Evolutionary conservation across 192 early-diverging fungal species (phyloP), one percentile per base, ranked within the genome.

Genomic region (Coemansia sp.): DNA sequence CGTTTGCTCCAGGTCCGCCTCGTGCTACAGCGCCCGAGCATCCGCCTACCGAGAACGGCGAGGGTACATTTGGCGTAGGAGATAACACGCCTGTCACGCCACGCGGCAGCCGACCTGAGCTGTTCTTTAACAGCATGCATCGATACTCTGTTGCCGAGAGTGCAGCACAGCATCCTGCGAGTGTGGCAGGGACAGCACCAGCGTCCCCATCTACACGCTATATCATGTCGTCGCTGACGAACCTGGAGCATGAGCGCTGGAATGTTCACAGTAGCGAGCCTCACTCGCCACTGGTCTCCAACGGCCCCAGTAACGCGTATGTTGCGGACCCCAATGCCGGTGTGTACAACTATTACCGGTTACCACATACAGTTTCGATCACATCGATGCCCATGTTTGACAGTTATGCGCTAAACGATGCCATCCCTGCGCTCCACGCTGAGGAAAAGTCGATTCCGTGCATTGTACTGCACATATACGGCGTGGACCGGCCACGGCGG

Each of bases 401-500:
- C 62, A 52, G 52, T 41, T 53, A 22, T 37, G 41, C 48, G 17
- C 12, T 54, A 41, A 24, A 38, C 51, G 62, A 70, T 17, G 48
- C 29, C 6, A 14, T 56, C 15, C 50, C 69, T 22, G 56, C 56
- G 14, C 37, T 45, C 29, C 50, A 62, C 19, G 29, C 35, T 1
- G 77, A 81, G 60, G 72, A 81, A 56, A 70, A 35, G 37, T 50
- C 39, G 2, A 37, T 63, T 10, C 73, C 69, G 0, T 81, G 73
- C 58, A 59, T 81, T 35, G 60, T 72, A 3, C 55, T 81, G 32
- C 56, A 66, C 50, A 41, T 81, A 11, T 74, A 72, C 35, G 78
- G 78, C 29, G 69, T 81, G 0, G 70, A 68, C 60, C 68, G 68
- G 59, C 78, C 78, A 17, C 59, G 73, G 38, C 68, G 62, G 35